phyloP scores from a whole-genome alignment of 495 filamentous ascomycete genomes.

The Amphirosellinia nigrospora region DNA sequence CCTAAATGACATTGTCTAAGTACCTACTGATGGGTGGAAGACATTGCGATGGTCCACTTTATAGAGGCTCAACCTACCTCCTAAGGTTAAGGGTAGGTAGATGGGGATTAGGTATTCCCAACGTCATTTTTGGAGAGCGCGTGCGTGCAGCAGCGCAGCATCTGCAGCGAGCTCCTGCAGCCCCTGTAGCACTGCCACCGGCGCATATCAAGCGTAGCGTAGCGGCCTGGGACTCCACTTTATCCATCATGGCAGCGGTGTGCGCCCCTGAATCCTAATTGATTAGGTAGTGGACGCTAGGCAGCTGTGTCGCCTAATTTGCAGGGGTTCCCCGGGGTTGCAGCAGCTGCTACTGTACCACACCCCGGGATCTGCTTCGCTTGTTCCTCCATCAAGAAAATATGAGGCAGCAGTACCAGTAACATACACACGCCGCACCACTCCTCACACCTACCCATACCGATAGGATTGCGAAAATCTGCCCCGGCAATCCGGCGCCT shows the following conservation, averaged over 20 bases:
- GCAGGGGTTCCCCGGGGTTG: slow-evolving; percentile 21
- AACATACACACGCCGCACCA: no score
- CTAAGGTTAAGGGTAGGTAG: no score
- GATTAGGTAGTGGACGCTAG: not conserved
- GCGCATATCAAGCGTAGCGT: not conserved
- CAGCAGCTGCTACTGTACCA: not conserved
- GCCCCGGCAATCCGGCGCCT: not conserved
- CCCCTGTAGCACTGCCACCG: not conserved
- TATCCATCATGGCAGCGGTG: not conserved
- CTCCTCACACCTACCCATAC: no score
- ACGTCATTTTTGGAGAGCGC: slow-evolving; percentile 8
- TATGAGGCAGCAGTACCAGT: slow-evolving; percentile 4
- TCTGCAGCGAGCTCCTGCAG: no score
- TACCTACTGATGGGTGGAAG: no score
- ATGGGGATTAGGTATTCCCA: no score
- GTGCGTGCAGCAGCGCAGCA: not conserved
- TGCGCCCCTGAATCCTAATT: not conserved
- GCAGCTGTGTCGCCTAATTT: not conserved
- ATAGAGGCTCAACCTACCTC: not conserved
- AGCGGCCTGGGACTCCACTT: not conserved
- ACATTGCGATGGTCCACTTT: not conserved
- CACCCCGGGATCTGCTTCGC: slow-evolving; percentile 1
- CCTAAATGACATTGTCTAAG: not conserved
- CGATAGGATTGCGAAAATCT: slow-evolving; percentile 5
- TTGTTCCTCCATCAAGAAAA: not conserved